A percentile compares a stretch with the other conserved stretches of the same genome.
phyloP scores from a whole-genome alignment of 495 filamentous ascomycete genomes.

The Aspergillus campestris region DNA sequence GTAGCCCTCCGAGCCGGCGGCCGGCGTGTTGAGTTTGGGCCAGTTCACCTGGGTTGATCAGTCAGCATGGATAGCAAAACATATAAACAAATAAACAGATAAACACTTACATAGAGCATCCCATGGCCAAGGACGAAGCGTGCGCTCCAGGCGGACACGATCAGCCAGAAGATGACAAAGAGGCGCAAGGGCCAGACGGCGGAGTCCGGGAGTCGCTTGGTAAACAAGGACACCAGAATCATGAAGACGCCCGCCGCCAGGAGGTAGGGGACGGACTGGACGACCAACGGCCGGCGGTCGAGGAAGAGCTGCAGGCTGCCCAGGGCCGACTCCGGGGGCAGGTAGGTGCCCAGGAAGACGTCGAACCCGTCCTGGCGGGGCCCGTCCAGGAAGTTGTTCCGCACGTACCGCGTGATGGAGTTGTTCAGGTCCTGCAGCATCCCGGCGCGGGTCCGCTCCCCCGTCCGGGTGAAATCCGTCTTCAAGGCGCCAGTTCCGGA shows the following conservation, averaged over 20 bases:
- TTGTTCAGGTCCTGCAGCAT: conserved; percentile 75
- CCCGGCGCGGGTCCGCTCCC: conserved; percentile 74
- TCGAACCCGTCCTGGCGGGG: conserved; percentile 93
- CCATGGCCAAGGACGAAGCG: conserved; percentile 73
- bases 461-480: conserved; percentile 88
- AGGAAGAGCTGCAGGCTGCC: conserved; percentile 62
- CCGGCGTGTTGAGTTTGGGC: conserved; percentile 86
- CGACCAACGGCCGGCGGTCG: conserved; percentile 77
- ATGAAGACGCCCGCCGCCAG: conserved; percentile 83
- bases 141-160: conserved; percentile 57
- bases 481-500: conserved; percentile 94
- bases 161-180: conserved; percentile 67
- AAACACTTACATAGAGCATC: conserved; percentile 76
- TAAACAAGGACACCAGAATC: conserved; percentile 68
- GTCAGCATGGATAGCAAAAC: too few relatives aligned
- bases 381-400: conserved; percentile 89
- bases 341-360: conserved; percentile 79
- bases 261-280: conserved; percentile 86
- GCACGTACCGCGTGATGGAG: conserved; percentile 73
- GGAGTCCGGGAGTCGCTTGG: conserved; percentile 55
- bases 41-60: conserved; percentile 72
- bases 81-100: neutral
- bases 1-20: conserved; percentile 78
- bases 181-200: conserved; percentile 69
- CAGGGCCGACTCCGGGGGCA: conserved; percentile 55